Evolutionary conservation across 768 basidiomycete species (phyloP), one percentile per base, ranked within the genome.

Genomic region (Obba rivulosa): DNA sequence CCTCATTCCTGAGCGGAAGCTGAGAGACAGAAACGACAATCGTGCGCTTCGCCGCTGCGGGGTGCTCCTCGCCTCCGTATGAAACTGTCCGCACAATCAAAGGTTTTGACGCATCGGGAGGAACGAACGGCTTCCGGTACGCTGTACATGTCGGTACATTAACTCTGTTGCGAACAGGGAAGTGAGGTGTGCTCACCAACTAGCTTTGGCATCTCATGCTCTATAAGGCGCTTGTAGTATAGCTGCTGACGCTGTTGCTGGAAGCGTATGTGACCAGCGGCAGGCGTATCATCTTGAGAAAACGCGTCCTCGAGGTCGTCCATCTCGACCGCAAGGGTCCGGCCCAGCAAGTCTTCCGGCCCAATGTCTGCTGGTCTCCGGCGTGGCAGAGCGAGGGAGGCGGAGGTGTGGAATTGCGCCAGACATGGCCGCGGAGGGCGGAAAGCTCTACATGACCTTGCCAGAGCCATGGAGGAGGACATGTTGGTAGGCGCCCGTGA

Each of bases 151-250:
- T 13, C 28, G 49, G 56, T 40, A 34, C 38, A 36, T 36, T 43
- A 44, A 38, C 17, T 21, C 24, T 21, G 36, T 25, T 41, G 46
- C 37, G 42, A n/a, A 43, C 24, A 44, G 34, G 16, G 20, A 41
- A 18, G 43, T 22, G 55, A 66, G 36, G 39, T n/a, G 9, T n/a
- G 52, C 59, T 49, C 49, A 92, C 93, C 85, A 57, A 89, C 82
- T 43, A 95, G 79, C 62, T 87, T 82, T 18, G 87, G 86, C 77
- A 91, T 81, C 67, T 95, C 92, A 55, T 87, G 81, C 63, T 92
- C 91, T 50, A 94, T 89, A 53, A 93, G 74, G 45, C 92, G 78
- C 62, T 94, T 69, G 62, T 92, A 88, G 56, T 88, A 77, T 37
- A 92, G 66, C 39, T 79, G 70, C 60, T 87, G 76, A 25, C 90